These are phyloP conservation scores for Ammopiptanthus mongolicus DNA, from an alignment of 306 rosid genomes.

Conservation along the genomic window DNA sequence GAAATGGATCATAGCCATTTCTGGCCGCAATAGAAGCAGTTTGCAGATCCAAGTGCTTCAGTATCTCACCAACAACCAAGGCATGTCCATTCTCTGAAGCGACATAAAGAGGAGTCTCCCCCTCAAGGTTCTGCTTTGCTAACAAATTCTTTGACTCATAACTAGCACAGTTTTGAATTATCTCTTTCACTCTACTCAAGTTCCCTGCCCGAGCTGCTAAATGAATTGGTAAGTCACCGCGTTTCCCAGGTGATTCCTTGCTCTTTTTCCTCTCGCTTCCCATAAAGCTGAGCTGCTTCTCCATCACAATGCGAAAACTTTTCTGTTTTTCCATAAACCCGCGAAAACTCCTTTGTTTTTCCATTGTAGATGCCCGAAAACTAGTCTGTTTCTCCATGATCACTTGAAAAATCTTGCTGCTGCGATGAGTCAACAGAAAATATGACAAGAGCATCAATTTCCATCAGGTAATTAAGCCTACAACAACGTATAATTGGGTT, in stretches of 20 bases:
- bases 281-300: constrained; percentile 38
- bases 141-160: constrained; percentile 45
- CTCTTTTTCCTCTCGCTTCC: constrained; percentile 44
- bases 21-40: constrained; percentile 70
- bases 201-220: constrained; percentile 83
- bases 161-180: constrained; percentile 44
- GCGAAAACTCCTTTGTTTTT: constrained; percentile 73
- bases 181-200: constrained; percentile 48
- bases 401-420: neutral
- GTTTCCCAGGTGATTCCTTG: constrained; percentile 55
- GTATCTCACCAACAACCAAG: constrained; percentile 63
- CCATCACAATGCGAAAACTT: constrained; percentile 45
- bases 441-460: constrained; percentile 3
- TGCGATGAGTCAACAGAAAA: neutral
- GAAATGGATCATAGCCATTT: constrained; percentile 88
- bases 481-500: neutral
- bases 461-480: neutral
- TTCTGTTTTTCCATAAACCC: constrained; percentile 78
- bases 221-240: constrained; percentile 53
- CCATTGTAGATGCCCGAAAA: constrained; percentile 35
- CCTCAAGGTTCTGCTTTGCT: constrained; percentile 75
- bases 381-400: constrained; percentile 34
- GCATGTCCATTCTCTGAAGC: constrained; percentile 84
- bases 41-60: constrained; percentile 72
- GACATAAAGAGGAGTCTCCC: constrained; percentile 86